These are phyloP conservation scores for Neoascochyta sp. DNA, from an alignment of 2,329 filamentous ascomycete species.

Conservation along the genomic window DNA sequence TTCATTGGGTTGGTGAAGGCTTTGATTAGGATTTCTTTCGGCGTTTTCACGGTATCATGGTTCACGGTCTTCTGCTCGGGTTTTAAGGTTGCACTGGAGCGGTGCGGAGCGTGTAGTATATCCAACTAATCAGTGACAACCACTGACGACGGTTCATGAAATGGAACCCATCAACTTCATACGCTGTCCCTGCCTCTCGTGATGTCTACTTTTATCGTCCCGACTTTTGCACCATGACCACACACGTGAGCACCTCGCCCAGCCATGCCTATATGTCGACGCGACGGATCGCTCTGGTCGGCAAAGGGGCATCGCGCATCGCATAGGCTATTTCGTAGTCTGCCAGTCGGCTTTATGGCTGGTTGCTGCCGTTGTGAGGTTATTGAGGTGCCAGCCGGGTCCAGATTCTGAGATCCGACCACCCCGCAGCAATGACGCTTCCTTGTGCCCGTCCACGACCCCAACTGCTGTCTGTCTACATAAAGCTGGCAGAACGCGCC, in stretches of 20 bases:
- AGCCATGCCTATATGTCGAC: no score
- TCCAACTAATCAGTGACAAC: constrained; percentile 35
- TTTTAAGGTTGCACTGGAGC: constrained; percentile 35
- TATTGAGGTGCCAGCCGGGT: no score
- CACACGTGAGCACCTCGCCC: no score
- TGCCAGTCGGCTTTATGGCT: constrained; percentile 2
- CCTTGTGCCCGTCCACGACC: constrained; percentile 5
- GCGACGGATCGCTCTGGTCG: no score
- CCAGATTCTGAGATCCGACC: constrained; percentile 4
- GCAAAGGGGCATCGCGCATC: no score
- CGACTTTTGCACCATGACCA: no score
- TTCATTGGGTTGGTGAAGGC: constrained; percentile 21
- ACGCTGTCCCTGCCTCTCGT: constrained; percentile 1
- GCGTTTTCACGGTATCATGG: constrained; percentile 37
- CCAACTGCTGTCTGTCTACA: no score
- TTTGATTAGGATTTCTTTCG: constrained; percentile 27
- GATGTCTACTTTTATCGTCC: no score
- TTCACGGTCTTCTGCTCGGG: constrained; percentile 36
- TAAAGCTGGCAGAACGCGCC: no score
- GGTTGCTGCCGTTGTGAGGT: constrained; percentile 3
- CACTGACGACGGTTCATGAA: constrained; percentile 35
- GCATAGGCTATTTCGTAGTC: constrained; percentile 8
- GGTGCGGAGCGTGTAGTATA: constrained; percentile 41
- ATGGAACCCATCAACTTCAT: no score
- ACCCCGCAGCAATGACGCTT: constrained; percentile 9